Base-by-base conservation (phyloP, 1,284 basidiomycete genomes). In the Rhodotorula glutinis region DNA sequence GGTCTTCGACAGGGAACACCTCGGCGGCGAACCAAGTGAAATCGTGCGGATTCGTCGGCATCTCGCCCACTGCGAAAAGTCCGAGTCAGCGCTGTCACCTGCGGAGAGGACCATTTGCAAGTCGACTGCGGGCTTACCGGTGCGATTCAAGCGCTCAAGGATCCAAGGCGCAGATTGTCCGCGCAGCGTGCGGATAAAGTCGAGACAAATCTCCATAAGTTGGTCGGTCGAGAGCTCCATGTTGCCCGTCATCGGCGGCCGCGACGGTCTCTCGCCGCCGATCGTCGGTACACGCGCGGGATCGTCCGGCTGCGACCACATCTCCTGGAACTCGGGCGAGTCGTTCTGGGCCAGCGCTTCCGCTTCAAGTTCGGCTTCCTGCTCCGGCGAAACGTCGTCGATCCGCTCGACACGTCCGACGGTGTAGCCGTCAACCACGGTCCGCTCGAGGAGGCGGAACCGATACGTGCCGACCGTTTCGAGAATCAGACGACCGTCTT, bases 1-100 rank as follows among this genome's bases (percentile, higher is more conserved):
- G 85, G 73, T 96, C 92, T 77, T 95, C 91, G 75, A 97, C 92
- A n/a, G 93, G 94, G 69, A 97, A 86, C 27, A 95, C 82, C 81
- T 87, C 75, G 62, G 90, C 91, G 82, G 96, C 91, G 90, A 91
- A 97, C 79, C 90, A 96, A 46, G 86, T 86, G 77, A 95, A 93
- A 52, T 84, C 81, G 49, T 83, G 83, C 0, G 87, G 83, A 77
- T 82, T 69, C 79, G 74, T 64, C 10, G 71, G 71, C 63, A 68
- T 70, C 33, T 70, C 68, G 4, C 71, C 71, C 25, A 73, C 66
- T 72, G 53, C 52, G 23, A 30, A 13, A 14, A 17, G 11, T 25
- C 13, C 19, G 38, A 44, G 46, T 30, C 52, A 38, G 44, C 44
- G 3, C 17, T 2, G 9, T 5, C 19, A 8, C 16, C 23, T 17